Base-by-base conservation (phyloP, 768 basidiomycete species). In the Amanita jacksonii region DNA sequence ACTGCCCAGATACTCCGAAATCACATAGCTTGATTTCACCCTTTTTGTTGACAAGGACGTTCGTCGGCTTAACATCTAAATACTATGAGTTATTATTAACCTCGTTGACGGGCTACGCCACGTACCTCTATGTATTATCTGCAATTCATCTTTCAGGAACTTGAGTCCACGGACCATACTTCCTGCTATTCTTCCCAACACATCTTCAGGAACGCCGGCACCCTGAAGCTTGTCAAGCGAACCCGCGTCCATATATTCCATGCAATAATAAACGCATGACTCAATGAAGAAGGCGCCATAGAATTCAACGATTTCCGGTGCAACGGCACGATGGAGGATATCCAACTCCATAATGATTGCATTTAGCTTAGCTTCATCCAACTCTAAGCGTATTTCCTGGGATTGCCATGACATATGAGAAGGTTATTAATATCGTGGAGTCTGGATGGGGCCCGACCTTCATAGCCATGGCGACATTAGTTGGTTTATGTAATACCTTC, bases 191-290 rank as follows among this genome's bases (percentile, higher is more conserved):
- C 85, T 73, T 9, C 81, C 79, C 18, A 99, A 68, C 8, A 94
- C 89, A 28, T 79, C 70, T 57, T 99, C 96, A 38, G 78, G 76
- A 48, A 81, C 69, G 33, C 81, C 76, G 12, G 66, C 65, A 34
- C 65, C 68, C 40, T 69, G 65, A 22, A 98, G 72, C 51, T 83
- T 87, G 60, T 97, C 96, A 37, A 99, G 73, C 31, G 82, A 86
- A n/a, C 93, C 92, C 8, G 92, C 93, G 59, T 99, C 94, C 96
- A 99, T 99, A 65, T 83, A 89, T 69, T 99, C 96, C 93, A 98
- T 98, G 64, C 93, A 98, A 62, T 96, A 97, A 65, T 99, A 97
- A 18, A 99, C 96, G 61, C 94, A 99, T n/a, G 89, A 89, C 59
- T 99, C 96, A 63, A 96, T 92, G 64, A 96, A 97, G 69, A 99